phyloP scores from a whole-genome alignment of 2,329 filamentous ascomycete species.

The Cryphonectria nitschkei region DNA sequence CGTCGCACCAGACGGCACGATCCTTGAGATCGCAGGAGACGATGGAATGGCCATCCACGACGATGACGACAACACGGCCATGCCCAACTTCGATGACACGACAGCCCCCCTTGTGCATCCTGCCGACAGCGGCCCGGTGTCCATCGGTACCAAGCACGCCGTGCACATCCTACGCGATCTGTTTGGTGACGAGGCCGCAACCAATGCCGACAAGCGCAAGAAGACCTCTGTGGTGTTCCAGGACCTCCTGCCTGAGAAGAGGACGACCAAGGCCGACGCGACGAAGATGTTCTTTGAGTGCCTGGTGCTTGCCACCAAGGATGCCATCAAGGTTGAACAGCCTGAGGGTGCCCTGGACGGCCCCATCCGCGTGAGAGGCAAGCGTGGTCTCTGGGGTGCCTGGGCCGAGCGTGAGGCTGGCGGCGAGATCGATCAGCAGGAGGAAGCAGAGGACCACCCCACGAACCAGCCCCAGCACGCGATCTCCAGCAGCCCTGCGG shows the following conservation, averaged over 20 bases:
- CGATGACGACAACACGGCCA: conserved; percentile 51
- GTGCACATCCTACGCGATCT: conserved; percentile 91
- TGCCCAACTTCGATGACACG: conserved; percentile 77
- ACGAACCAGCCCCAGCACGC: conserved; percentile 39
- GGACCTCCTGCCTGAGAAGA: conserved; percentile 80
- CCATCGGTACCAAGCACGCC: conserved; percentile 89
- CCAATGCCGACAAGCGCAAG: conserved; percentile 72
- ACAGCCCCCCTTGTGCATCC: conserved; percentile 76
- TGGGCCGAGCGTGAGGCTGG: conserved; percentile 84
- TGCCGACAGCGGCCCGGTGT: conserved; percentile 83
- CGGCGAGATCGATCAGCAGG: conserved; percentile 61
- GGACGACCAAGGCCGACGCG: conserved; percentile 83
- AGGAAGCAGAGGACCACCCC: conserved; percentile 44
- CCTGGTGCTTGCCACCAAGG: conserved; percentile 93
- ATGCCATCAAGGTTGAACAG: conserved; percentile 97
- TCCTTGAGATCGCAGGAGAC: conserved; percentile 67
- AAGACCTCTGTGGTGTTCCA: conserved; percentile 85
- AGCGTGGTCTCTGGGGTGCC: conserved; percentile 93
- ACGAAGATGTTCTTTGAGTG: conserved; percentile 99
- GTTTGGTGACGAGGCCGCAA: conserved; percentile 75
- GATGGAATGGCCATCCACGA: conserved; percentile 50
- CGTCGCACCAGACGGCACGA: conserved; percentile 62
- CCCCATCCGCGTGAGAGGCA: conserved; percentile 81
- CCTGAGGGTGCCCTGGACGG: conserved; percentile 72
- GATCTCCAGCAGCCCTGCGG: conserved; percentile 33